phyloP scores from a whole-genome alignment of 2,329 filamentous ascomycete genomes.

The Diaporthe citrichinensis region DNA sequence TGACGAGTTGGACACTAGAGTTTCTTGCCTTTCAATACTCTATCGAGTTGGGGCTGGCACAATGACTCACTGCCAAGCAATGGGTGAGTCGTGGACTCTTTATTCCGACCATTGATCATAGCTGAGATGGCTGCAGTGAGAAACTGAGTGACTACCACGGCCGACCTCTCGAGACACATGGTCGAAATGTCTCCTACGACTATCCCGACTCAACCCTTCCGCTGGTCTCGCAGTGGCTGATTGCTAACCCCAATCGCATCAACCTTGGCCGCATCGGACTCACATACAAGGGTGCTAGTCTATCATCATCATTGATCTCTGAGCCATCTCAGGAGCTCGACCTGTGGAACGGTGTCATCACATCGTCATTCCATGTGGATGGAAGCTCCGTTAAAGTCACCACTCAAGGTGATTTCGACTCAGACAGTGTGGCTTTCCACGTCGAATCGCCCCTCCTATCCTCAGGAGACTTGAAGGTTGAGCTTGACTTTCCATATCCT shows the following conservation, averaged over 20 bases:
- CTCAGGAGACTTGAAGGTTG: constrained; percentile 52
- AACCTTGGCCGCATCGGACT: constrained; percentile 60
- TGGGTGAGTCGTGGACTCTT: constrained; percentile 42
- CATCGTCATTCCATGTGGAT: neutral
- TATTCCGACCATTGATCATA: neutral
- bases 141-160: constrained; percentile 51
- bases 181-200: constrained; percentile 56
- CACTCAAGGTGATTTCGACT: constrained; percentile 12
- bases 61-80: constrained; percentile 56
- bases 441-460: constrained; percentile 46
- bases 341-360: neutral
- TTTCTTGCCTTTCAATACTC: constrained; percentile 50
- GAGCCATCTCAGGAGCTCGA: constrained; percentile 8
- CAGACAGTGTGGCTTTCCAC: neutral
- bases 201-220: constrained; percentile 54
- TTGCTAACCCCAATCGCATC: constrained; percentile 61
- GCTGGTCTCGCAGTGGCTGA: constrained; percentile 64
- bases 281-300: constrained; percentile 50
- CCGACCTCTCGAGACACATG: constrained; percentile 51
- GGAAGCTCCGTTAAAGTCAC: constrained; percentile 1
- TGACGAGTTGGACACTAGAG: constrained; percentile 42
- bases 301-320: constrained; percentile 45
- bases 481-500: constrained; percentile 60
- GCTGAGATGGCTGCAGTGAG: constrained; percentile 44
- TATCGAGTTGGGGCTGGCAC: constrained; percentile 54